Conservation (phyloP, 163 green algal species). For the Chlamydomonas reinhardtii region DNA sequence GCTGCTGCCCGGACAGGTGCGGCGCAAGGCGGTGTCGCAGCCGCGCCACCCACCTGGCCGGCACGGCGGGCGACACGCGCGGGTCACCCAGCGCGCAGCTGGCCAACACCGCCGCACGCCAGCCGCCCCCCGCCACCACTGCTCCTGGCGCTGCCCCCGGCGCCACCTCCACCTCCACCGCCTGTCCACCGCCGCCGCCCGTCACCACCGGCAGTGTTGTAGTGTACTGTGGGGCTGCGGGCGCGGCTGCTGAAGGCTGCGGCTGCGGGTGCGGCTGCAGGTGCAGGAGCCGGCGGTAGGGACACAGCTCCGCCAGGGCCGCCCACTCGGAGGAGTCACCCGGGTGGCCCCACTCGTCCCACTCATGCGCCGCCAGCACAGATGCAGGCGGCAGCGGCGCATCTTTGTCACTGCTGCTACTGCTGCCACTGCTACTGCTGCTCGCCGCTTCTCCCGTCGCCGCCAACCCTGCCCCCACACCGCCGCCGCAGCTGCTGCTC, state of each 20-base stretch:
- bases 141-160: too few relatives aligned
- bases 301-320: constrained; percentile 14
- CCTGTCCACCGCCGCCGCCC: too few relatives aligned
- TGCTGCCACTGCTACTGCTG: too few relatives aligned
- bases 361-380: constrained; percentile 74
- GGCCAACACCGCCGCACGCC: constrained; percentile 24
- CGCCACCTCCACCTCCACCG: too few relatives aligned
- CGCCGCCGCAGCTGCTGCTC: background rate
- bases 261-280: too few relatives aligned
- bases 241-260: background rate
- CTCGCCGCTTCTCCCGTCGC: too few relatives aligned
- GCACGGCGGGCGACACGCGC: constrained; percentile 68
- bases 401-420: too few relatives aligned
- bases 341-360: constrained; percentile 84
- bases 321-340: constrained; percentile 32
- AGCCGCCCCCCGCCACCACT: too few relatives aligned
- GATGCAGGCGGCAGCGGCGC: too few relatives aligned
- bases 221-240: too few relatives aligned
- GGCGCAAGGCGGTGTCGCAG: background rate
- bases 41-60: constrained; percentile 69
- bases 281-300: constrained; percentile 24
- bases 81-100: constrained; percentile 54
- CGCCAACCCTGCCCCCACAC: too few relatives aligned
- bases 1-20: background rate
- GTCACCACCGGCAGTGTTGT: too few relatives aligned